Evolutionary conservation across 352 stramenopile species (phyloP), one percentile per base, ranked within the genome.

Genomic region (Phytopythium litorale): DNA sequence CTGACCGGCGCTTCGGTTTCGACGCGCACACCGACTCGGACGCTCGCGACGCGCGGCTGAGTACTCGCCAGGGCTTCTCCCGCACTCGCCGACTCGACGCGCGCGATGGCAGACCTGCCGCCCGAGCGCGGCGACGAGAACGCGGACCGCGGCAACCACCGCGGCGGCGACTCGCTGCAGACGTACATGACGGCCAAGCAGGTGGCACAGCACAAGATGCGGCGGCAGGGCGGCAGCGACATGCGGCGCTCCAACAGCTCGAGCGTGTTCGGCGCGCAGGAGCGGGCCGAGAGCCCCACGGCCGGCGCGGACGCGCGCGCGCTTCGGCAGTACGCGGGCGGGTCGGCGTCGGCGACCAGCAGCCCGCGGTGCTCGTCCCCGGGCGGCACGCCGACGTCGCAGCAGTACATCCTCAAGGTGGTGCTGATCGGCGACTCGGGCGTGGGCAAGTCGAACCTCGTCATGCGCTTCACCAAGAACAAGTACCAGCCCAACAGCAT

Each of bases 391-490:
- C 48, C 37, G 15, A 58, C 72, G n/a, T 64, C 63, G 33, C 51
- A 59, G n/a, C 73, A 91, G 57, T 85, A 78, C 54, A 89, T 89
- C 55, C 73, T 96, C 45, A 96, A 96, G 65, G 84, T 96, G 33
- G 84, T 96, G 62, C 81, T 95, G 38, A 96, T 96, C 48, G 88
- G 88, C 48, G 84, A 96, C 70, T 96, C 88, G 43, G 79, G 82
- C 58, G 88, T 96, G 13, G 88, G 88, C 62, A 96, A 96, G 63
- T 92, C 84, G 33, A 94, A 94, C 59, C 79, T 96, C 52, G 81
- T 96, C 46, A 75, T 89, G 75, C 84, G 86, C 56, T 96, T 96
- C 60, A 92, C 87, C 57, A 95, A 96, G 76, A 94, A 93, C 75
- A 90, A 89, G 67, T 96, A 89, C 71, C 76, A 88, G 63, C 72